Conservation (phyloP, 345 rosid species). For the Populus deltoides region DNA sequence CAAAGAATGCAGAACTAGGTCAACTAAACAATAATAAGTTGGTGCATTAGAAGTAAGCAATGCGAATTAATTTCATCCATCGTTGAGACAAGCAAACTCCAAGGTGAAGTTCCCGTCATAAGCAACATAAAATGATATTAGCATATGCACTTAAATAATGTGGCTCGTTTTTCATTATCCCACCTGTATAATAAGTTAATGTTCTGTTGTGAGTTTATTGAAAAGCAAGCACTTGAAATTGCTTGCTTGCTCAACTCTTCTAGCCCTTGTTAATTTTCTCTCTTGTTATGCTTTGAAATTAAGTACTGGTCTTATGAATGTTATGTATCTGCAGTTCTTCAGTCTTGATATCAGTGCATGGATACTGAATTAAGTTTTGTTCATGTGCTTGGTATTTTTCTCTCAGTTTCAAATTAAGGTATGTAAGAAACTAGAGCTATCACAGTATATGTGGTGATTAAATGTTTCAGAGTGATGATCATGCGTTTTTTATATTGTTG, state of each 20-base stretch:
- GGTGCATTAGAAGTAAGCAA: background rate
- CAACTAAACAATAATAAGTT: background rate
- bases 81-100: background rate
- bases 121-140: background rate
- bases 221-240: background rate
- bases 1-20: slow-evolving; percentile 15
- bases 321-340: background rate
- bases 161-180: background rate
- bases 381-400: background rate
- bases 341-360: background rate
- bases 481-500: background rate
- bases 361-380: background rate
- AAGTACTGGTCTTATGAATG: background rate
- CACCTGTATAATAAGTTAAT: background rate
- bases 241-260: background rate
- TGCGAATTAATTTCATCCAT: background rate
- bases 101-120: background rate
- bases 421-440: background rate
- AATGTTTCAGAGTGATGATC: background rate
- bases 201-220: background rate
- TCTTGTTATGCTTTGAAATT: background rate
- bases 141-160: background rate
- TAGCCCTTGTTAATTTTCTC: background rate
- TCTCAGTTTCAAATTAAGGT: background rate
- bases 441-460: background rate